Evolutionary conservation across 2,329 filamentous ascomycete species (phyloP).

Genomic region (Ophiognomonia clavigignenti-juglandacearum): DNA sequence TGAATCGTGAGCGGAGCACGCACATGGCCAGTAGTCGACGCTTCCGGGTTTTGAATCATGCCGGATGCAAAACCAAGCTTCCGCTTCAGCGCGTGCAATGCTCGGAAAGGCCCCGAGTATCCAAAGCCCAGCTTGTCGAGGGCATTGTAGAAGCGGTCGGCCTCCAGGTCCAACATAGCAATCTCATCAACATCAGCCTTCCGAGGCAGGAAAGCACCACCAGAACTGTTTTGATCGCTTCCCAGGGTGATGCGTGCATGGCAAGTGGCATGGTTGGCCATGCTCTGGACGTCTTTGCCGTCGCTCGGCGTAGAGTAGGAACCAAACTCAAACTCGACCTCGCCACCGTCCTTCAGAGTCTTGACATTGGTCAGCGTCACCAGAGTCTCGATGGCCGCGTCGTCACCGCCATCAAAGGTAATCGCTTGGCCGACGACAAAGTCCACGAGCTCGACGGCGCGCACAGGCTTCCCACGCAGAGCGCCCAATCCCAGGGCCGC

Average conservation of each 20-base stretch:
- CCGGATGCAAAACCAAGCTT: background rate
- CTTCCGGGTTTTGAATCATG: background rate
- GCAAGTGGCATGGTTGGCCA: background rate
- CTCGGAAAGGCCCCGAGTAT: constrained; percentile 9
- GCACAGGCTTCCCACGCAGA: background rate
- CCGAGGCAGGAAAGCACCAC: background rate
- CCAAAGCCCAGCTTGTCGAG: constrained; percentile 11
- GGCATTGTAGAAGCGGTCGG: constrained; percentile 11
- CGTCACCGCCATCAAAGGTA: too few species aligned
- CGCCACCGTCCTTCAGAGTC: too few species aligned
- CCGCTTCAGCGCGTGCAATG: constrained; percentile 1
- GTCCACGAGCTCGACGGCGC: constrained; percentile 5
- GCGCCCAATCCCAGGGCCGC: background rate
- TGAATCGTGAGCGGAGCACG: constrained; percentile 9
- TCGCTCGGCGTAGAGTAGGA: too few species aligned
- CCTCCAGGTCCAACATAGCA: constrained; percentile 2
- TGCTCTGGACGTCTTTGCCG: background rate
- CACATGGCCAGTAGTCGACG: too few species aligned
- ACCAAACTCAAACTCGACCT: too few species aligned
- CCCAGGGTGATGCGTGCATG: too few species aligned
- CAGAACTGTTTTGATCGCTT: background rate
- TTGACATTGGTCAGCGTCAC: too few species aligned
- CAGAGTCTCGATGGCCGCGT: too few species aligned
- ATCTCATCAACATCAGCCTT: background rate
- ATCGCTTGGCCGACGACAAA: constrained; percentile 16